Evolutionary conservation across 1,139 yeast genomes (phyloP), one percentile per base, ranked within the genome.

Genomic region (Lodderomyces elongisporus): DNA sequence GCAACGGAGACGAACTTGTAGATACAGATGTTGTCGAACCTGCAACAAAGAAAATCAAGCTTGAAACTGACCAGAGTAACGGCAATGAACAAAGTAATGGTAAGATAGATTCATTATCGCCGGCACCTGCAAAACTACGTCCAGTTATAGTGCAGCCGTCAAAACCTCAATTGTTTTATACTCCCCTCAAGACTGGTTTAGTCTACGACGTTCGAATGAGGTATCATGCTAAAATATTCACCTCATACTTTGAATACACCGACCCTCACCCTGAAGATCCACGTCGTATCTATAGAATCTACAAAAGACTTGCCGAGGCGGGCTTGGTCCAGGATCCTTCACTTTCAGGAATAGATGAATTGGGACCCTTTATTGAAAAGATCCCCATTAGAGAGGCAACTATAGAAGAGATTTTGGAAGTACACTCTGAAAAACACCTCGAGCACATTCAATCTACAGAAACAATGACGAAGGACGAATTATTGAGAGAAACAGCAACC

Each of bases 261-360:
- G 98, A 93, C 52, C 98, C 98, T 3, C 99, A 93, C 54, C 99
- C 99, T 4, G 99, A 93, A 56, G 98, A 93, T 52, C 99, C 99
- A 9, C 75, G 98, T 42, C 77, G 99, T 46, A 91, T 91, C 30
- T 91, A 89, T 58, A 74, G 97, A 38, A 85, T 93, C 31, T 93
- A 91, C 62, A 87, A 91, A 58, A 83, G 85, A 30, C 69, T 93
- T 32, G 97, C 96, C 0, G 97, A 91, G 53, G 89, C 94, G 18
- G 98, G 98, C 0, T 64, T 93, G 15, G 81, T 93, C 34, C 75
- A 68, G 28, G 96, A 91, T 51, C 81, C 87, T 15, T 76, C 87
- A 3, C 65, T 91, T 30, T 74, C 85, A 7, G 97, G 96, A 2
- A 63, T 78, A 5, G 85, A 82, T 38, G 79, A 85, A 31, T 77